Evolutionary conservation across 805 yeast genomes (phyloP).

Genomic region (Lipomyces starkeyi): DNA sequence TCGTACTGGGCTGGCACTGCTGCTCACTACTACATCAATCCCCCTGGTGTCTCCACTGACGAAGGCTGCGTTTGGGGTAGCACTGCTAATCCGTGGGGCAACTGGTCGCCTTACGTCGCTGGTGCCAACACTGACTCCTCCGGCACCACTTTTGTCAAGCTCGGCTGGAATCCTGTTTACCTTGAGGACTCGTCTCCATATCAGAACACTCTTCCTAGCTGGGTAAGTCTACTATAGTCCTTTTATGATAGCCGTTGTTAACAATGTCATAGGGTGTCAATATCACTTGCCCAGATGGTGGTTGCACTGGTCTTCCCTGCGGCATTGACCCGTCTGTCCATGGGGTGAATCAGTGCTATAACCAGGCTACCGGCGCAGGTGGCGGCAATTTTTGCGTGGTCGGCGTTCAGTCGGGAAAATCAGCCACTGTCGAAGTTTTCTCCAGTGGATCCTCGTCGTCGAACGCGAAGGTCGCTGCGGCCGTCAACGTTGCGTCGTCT

Average conservation of each 20-base stretch:
- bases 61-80: slow-evolving; percentile 91
- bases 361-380: slow-evolving; percentile 57
- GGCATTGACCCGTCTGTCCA: slow-evolving; percentile 73
- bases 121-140: slow-evolving; percentile 80
- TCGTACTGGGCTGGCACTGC: slow-evolving; percentile 70
- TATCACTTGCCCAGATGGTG: slow-evolving; percentile 72
- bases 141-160: slow-evolving; percentile 73
- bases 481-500: slow-evolving; percentile 9
- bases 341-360: slow-evolving; percentile 64
- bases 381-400: slow-evolving; percentile 85
- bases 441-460: slow-evolving; percentile 10
- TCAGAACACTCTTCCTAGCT: slow-evolving; percentile 47
- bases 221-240: slow-evolving; percentile 12
- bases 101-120: slow-evolving; percentile 94
- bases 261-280: slow-evolving; percentile 72
- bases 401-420: slow-evolving; percentile 68
- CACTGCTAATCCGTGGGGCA: slow-evolving; percentile 69
- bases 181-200: slow-evolving; percentile 64
- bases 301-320: slow-evolving; percentile 80
- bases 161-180: slow-evolving; percentile 91
- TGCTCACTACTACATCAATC: slow-evolving; percentile 82
- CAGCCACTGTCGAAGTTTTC: slow-evolving; percentile 77
- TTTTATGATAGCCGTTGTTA: slow-evolving; percentile 32
- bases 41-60: slow-evolving; percentile 76
- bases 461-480: not conserved